Conservation (phyloP, 768 basidiomycete genomes). For the Lanmaoa pseudosensibilis region DNA sequence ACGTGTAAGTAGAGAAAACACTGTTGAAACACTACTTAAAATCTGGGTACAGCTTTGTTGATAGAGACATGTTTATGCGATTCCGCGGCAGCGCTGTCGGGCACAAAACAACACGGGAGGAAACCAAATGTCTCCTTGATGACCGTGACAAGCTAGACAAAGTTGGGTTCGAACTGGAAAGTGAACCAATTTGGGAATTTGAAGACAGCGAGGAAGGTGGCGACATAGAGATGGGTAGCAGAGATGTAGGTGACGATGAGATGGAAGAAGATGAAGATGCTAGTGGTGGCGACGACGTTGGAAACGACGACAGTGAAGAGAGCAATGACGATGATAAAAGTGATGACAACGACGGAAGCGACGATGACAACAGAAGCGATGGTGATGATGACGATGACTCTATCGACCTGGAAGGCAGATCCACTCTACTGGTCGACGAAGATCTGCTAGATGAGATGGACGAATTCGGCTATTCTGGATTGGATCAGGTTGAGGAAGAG, state of each 20-base stretch:
- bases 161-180: not conserved
- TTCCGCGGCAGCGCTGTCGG: not conserved
- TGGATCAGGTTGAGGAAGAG: not conserved
- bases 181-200: not conserved
- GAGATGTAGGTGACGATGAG: not conserved
- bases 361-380: too few species aligned
- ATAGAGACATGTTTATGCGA: conserved; percentile 5
- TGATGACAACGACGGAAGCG: not conserved
- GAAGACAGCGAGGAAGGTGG: too few species aligned
- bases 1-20: not conserved
- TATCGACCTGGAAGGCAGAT: not conserved
- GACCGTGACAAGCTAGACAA: not conserved
- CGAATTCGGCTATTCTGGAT: not conserved
- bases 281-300: not conserved
- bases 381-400: too few species aligned
- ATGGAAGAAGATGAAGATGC: not conserved
- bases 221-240: not conserved
- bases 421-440: not conserved
- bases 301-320: too few species aligned
- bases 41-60: not conserved
- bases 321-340: not conserved
- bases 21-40: fast-evolving
- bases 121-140: not conserved
- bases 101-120: not conserved
- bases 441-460: not conserved